These are phyloP conservation scores for Phytophthora citricola DNA, from an alignment of 352 stramenopile species.

Conservation along the genomic window DNA sequence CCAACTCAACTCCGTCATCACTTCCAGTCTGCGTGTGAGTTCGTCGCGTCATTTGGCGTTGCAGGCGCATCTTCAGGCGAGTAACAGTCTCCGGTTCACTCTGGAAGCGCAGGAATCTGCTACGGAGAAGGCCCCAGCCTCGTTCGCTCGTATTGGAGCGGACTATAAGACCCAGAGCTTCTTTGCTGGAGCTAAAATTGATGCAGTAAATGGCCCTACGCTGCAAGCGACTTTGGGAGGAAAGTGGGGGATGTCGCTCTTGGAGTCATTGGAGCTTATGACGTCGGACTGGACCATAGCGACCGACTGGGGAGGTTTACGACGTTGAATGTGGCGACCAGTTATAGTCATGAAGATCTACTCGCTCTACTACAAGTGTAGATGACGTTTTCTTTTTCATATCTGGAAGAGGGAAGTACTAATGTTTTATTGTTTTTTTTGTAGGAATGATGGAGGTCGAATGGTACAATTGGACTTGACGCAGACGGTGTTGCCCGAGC, in stretches of 20 bases:
- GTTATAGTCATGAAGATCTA: conserved; percentile 71
- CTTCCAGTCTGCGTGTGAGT: conserved; percentile 65
- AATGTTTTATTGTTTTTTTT: conserved; percentile 2
- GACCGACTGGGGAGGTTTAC: conserved; percentile 73
- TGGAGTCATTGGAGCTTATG: conserved; percentile 69
- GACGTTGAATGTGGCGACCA: conserved; percentile 63
- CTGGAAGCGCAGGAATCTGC: conserved; percentile 76
- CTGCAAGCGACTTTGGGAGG: conserved; percentile 63
- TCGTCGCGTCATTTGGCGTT: conserved; percentile 74
- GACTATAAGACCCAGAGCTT: conserved; percentile 56
- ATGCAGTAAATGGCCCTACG: conserved; percentile 82
- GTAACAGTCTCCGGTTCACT: conserved; percentile 63
- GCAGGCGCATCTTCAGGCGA: conserved; percentile 71
- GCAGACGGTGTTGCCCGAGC: conserved; percentile 57
- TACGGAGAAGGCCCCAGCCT: conserved; percentile 69
- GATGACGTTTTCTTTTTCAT: conserved; percentile 19
- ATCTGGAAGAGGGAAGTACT: background rate
- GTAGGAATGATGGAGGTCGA: conserved; percentile 73
- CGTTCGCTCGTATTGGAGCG: conserved; percentile 75
- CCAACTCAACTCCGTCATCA: conserved; percentile 74
- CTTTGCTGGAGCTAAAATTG: conserved; percentile 76
- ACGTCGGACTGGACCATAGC: conserved; percentile 82
- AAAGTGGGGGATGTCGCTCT: conserved; percentile 52
- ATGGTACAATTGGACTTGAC: conserved; percentile 67
- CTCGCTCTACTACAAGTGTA: conserved; percentile 79